Percentiles rank a stretch among this genome's conserved stretches.
Conservation (phyloP, 257 asterid genomes). For the Lantana camara region DNA sequence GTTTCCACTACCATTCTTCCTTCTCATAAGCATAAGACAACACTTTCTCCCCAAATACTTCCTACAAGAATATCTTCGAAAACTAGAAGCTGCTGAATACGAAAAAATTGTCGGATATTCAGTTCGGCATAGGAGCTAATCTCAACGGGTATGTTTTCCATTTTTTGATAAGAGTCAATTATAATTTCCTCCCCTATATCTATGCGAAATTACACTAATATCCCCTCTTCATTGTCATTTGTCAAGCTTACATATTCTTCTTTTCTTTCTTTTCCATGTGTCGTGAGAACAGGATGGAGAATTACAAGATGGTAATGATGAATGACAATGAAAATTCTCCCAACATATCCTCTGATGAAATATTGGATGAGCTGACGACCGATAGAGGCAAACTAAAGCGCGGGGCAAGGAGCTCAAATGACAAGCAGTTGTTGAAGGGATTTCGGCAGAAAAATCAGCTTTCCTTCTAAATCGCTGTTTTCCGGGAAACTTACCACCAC, state of each 20-base stretch:
- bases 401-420: slow-evolving; percentile 60
- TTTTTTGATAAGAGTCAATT: not conserved
- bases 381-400: slow-evolving; percentile 75
- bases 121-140: slow-evolving; percentile 30
- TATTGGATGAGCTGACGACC: slow-evolving; percentile 85
- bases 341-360: slow-evolving; percentile 55
- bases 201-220: too few relatives aligned
- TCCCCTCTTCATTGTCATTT: too few relatives aligned
- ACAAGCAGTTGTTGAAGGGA: slow-evolving; percentile 55
- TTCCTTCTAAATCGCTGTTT: slow-evolving; percentile 40
- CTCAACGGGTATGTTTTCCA: slow-evolving; percentile 50
- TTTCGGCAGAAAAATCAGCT: slow-evolving; percentile 54
- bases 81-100: slow-evolving; percentile 91
- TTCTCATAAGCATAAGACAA: slow-evolving; percentile 72
- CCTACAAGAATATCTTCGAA: slow-evolving; percentile 63
- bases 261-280: too few relatives aligned
- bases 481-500: slow-evolving; percentile 50
- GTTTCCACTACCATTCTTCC: slow-evolving; percentile 84
- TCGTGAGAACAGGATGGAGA: slow-evolving; percentile 47
- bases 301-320: slow-evolving; percentile 45
- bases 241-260: too few relatives aligned
- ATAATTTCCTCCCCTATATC: too few relatives aligned
- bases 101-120: slow-evolving; percentile 73
- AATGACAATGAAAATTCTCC: slow-evolving; percentile 40
- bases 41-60: slow-evolving; percentile 74